These are phyloP conservation scores for Paradendryphiella salina DNA, from an alignment of 2,329 filamentous ascomycete species.

Conservation along the genomic window DNA sequence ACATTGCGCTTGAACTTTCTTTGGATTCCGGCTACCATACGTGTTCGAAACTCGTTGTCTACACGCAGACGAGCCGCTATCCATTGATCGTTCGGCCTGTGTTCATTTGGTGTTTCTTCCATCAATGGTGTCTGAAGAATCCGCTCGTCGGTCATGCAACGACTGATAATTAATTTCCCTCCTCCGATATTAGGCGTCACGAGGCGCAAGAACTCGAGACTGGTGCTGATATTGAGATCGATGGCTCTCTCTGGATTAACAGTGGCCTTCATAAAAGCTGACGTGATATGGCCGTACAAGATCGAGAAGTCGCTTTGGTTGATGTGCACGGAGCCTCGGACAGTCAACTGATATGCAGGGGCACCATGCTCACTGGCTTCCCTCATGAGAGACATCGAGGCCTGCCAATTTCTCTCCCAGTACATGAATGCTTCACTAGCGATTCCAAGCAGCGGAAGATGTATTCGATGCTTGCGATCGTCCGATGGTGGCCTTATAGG, in stretches of 20 bases:
- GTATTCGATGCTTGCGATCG: conserved; percentile 52
- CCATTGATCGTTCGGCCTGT: conserved; percentile 62
- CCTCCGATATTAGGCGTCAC: conserved; percentile 49
- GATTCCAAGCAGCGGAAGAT: conserved; percentile 63
- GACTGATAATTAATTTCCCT: conserved; percentile 52
- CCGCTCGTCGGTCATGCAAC: conserved; percentile 58
- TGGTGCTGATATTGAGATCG: conserved; percentile 64
- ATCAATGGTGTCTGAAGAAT: conserved; percentile 53
- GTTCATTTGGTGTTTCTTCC: conserved; percentile 55
- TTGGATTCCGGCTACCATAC: conserved; percentile 53
- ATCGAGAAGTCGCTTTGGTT: conserved; percentile 69
- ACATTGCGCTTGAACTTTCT: conserved; percentile 42
- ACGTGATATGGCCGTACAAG: conserved; percentile 63
- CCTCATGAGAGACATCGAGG: conserved; percentile 59
- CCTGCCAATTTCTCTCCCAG: conserved; percentile 66
- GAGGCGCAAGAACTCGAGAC: conserved; percentile 63
- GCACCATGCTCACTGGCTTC: conserved; percentile 57
- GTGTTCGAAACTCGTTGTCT: conserved; percentile 59
- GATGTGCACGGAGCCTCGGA: conserved; percentile 65
- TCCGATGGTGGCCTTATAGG: conserved; percentile 50
- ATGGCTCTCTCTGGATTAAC: conserved; percentile 66
- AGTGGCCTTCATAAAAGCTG: conserved; percentile 63
- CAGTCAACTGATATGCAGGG: conserved; percentile 53
- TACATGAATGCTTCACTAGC: conserved; percentile 72
- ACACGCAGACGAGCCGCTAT: conserved; percentile 62